Conservation (phyloP, 1,139 yeast genomes). For the Pichia sp. region DNA sequence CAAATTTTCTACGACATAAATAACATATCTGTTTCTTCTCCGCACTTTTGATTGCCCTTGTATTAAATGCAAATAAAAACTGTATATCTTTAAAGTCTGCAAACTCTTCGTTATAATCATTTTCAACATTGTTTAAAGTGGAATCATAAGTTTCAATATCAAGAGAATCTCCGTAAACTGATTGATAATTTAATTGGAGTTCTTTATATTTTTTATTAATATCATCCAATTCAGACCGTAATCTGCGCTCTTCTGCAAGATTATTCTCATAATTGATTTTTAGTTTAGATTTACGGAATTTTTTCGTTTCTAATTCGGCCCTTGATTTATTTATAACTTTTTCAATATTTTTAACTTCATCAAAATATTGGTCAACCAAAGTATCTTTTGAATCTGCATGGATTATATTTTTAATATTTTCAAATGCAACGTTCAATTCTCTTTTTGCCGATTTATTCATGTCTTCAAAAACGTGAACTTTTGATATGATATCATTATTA, state of each 20-base stretch:
- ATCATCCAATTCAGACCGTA: conserved; percentile 5
- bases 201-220: conserved; percentile 1
- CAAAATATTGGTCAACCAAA: not conserved
- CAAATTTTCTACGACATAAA: conserved; percentile 59
- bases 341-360: not conserved
- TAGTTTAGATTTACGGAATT: conserved; percentile 3
- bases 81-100: conserved; percentile 60
- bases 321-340: conserved; percentile 2
- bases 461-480: conserved; percentile 39
- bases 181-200: conserved; percentile 2
- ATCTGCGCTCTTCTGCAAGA: not conserved
- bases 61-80: conserved; percentile 59
- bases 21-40: conserved; percentile 50
- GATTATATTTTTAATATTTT: conserved; percentile 2
- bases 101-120: conserved; percentile 50
- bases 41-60: conserved; percentile 59
- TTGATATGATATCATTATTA: conserved; percentile 55
- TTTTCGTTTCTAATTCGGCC: conserved; percentile 3
- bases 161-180: conserved; percentile 13
- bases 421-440: not conserved
- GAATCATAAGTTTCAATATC: conserved; percentile 44
- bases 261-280: conserved; percentile 2
- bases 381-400: not conserved
- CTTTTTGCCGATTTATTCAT: conserved; percentile 24
- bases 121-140: conserved; percentile 50